Conservation (phyloP, 2,329 filamentous ascomycete species). For the Epichloe brachyelytri region DNA sequence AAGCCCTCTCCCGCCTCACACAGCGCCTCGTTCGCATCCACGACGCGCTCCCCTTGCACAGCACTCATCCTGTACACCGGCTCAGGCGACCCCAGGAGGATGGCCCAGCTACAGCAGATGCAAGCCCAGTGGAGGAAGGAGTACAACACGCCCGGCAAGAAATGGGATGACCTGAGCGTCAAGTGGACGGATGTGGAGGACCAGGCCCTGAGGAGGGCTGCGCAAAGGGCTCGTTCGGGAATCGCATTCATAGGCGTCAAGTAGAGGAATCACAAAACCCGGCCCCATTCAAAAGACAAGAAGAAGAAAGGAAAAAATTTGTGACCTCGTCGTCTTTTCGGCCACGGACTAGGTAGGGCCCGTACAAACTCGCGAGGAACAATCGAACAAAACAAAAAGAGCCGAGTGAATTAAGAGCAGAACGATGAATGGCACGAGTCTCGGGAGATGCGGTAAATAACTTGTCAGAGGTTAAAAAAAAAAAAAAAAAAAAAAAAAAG, state of each 20-base stretch:
- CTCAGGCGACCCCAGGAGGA: slow-evolving; percentile 54
- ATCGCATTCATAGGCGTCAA: slow-evolving; percentile 55
- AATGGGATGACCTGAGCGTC: slow-evolving; percentile 54
- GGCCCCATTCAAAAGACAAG: no score
- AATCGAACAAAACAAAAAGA: no score
- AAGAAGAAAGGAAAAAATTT: neutral
- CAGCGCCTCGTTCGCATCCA: slow-evolving; percentile 42
- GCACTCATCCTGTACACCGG: slow-evolving; percentile 53
- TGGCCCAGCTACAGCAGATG: slow-evolving; percentile 48
- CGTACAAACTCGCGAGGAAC: no score
- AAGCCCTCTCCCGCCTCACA: slow-evolving; percentile 31
- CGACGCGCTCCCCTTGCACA: slow-evolving; percentile 50
- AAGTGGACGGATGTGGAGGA: slow-evolving; percentile 57
- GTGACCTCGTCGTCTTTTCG: neutral
- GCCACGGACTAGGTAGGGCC: no score
- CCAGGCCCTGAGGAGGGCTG: slow-evolving; percentile 46
- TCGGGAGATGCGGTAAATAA: no score
- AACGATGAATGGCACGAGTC: no score
- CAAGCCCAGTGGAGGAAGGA: slow-evolving; percentile 49
- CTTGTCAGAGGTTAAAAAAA: no score
- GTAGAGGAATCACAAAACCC: slow-evolving; percentile 19
- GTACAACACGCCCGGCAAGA: slow-evolving; percentile 48
- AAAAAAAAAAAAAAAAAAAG: no score
- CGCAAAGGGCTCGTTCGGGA: slow-evolving; percentile 43
- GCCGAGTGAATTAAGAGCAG: no score